A percentile compares a stretch with the other conserved stretches of the same genome.
Conservation (phyloP, 352 stramenopile genomes). For the Pythium plurisporium region DNA sequence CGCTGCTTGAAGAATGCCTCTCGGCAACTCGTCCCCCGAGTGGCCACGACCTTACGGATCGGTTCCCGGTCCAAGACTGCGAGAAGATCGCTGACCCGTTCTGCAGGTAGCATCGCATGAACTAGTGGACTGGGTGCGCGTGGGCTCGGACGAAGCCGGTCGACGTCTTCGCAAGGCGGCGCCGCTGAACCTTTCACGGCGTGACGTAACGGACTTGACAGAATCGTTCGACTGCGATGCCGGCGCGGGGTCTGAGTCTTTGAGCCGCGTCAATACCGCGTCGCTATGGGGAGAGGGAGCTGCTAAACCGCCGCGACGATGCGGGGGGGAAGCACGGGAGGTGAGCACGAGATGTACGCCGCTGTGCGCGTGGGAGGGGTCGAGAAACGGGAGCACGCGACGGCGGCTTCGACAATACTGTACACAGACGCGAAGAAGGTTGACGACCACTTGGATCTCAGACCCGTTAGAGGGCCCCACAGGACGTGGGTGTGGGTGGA, state of each 20-base stretch:
- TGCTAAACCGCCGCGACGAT: no score
- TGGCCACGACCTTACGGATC: no score
- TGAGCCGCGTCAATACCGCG: not conserved
- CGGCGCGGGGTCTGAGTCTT: not conserved
- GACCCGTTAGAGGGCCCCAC: not conserved
- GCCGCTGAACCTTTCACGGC: not conserved
- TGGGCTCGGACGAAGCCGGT: slow-evolving; percentile 10
- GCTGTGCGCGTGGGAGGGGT: no score
- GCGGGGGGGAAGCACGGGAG: no score
- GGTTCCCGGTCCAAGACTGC: no score
- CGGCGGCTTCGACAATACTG: no score
- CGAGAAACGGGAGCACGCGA: not conserved
- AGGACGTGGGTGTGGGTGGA: not conserved
- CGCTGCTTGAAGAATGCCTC: no score
- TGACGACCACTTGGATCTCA: not conserved
- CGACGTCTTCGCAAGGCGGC: not conserved
- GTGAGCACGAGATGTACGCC: no score
- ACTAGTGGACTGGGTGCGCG: not conserved
- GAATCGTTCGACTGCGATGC: not conserved
- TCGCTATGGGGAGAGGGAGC: not conserved
- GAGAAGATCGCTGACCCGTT: no score
- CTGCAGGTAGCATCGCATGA: no score
- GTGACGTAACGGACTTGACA: slow-evolving; percentile 13
- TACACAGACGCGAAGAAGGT: no score
- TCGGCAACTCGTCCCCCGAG: no score